Conservation (phyloP, 2,329 filamentous ascomycete species). For the Macrophomina phaseolina region DNA sequence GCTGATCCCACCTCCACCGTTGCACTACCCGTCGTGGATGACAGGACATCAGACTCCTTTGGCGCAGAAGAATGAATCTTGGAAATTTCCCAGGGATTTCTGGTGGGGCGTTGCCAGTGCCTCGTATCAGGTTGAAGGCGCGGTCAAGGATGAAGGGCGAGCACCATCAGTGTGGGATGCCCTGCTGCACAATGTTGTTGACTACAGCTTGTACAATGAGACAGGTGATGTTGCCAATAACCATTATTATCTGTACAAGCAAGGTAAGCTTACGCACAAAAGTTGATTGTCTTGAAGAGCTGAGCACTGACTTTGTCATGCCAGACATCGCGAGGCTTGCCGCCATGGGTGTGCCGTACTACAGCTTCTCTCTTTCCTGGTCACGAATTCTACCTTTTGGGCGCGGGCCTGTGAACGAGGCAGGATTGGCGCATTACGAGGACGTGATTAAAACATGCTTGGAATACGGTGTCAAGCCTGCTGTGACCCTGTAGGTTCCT, state of each 20-base stretch:
- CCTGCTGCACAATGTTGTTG: constrained; percentile 39
- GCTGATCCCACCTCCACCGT: constrained; percentile 41
- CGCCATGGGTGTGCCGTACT: constrained; percentile 42
- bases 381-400: constrained; percentile 57
- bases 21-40: constrained; percentile 42
- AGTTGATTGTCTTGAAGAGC: not conserved
- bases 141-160: constrained; percentile 48
- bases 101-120: constrained; percentile 51
- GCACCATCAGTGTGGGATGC: constrained; percentile 49
- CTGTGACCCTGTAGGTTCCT: constrained; percentile 48
- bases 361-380: constrained; percentile 56
- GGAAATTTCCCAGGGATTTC: constrained; percentile 43
- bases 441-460: constrained; percentile 54
- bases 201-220: constrained; percentile 38
- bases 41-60: constrained; percentile 39
- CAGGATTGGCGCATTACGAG: constrained; percentile 55
- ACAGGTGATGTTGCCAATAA: constrained; percentile 58
- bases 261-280: constrained; percentile 32
- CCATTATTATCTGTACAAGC: constrained; percentile 58
- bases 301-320: not conserved
- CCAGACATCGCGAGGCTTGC: constrained; percentile 46
- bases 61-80: constrained; percentile 37
- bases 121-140: constrained; percentile 54
- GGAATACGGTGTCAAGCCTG: constrained; percentile 50
- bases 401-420: constrained; percentile 51